Evolutionary conservation across 2,329 filamentous ascomycete species (phyloP).

Genomic region (Fonsecaea erecta): DNA sequence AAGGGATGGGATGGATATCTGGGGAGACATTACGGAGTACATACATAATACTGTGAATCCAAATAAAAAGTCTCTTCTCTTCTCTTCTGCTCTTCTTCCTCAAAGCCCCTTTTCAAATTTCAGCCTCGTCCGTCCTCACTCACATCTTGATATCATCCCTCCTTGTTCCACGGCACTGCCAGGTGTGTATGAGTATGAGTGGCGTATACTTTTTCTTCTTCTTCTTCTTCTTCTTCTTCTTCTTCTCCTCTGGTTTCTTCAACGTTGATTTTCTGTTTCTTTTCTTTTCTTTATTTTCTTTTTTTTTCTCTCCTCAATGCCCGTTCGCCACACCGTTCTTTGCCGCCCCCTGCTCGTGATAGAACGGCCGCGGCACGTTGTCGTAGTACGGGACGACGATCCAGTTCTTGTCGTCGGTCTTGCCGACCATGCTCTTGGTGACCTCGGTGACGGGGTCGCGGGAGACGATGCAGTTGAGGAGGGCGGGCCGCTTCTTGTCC

Average conservation of each 20-base stretch:
- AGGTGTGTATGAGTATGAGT: too few species aligned
- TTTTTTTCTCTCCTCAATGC: not conserved
- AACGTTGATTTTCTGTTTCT: not conserved
- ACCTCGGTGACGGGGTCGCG: slow-evolving; percentile 40
- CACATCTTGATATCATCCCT: not conserved
- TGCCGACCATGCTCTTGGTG: slow-evolving; percentile 47
- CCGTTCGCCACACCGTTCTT: slow-evolving; percentile 13
- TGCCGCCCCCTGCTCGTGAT: slow-evolving; percentile 1
- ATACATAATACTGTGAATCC: too few species aligned
- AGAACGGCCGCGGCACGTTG: slow-evolving; percentile 47
- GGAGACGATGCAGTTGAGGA: slow-evolving; percentile 51
- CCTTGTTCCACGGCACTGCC: too few species aligned
- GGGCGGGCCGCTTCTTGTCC: slow-evolving; percentile 33
- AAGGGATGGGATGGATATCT: not conserved
- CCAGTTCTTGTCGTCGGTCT: slow-evolving; percentile 48
- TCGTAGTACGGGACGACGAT: slow-evolving; percentile 58
- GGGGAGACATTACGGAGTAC: not conserved
- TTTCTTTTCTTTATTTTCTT: not conserved
- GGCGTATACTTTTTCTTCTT: too few species aligned
- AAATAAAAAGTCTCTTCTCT: not conserved
- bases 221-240: not conserved
- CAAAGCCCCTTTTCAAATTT: not conserved
- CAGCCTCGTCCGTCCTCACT: not conserved
- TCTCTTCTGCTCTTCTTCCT: not conserved
- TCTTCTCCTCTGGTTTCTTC: not conserved